phyloP scores from a whole-genome alignment of 345 rosid genomes.

The Moricandia arvensis region DNA sequence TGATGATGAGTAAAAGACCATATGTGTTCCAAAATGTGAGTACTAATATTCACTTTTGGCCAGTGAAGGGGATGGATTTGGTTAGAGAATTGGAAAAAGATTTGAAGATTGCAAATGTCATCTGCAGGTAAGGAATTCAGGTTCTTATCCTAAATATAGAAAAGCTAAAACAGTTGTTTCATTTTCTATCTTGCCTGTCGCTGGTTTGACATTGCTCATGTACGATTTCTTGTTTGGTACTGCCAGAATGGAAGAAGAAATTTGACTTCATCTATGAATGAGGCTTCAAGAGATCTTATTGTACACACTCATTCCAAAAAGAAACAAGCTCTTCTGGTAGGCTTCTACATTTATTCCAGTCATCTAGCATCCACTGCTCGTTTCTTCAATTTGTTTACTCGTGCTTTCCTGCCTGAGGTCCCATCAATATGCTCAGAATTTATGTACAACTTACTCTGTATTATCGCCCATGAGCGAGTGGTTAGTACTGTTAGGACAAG shows the following conservation, averaged over 20 bases:
- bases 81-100: slow-evolving; percentile 97
- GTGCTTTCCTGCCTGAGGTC: background rate
- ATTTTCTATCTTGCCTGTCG: slow-evolving; percentile 6
- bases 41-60: slow-evolving; percentile 48
- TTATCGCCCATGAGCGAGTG: background rate
- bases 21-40: background rate
- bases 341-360: slow-evolving; percentile 19
- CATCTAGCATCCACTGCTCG: background rate
- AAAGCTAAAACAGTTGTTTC: background rate
- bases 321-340: slow-evolving; percentile 96
- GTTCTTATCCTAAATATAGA: background rate
- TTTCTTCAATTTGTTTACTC: background rate
- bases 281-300: slow-evolving; percentile 95
- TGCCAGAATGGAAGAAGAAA: slow-evolving; percentile 95
- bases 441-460: slow-evolving; percentile 7
- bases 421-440: background rate
- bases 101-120: slow-evolving; percentile 92
- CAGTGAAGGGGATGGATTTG: slow-evolving; percentile 99
- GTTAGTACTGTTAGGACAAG: background rate
- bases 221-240: slow-evolving; percentile 10
- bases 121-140: slow-evolving; percentile 67
- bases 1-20: background rate
- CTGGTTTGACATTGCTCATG: slow-evolving; percentile 24
- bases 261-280: slow-evolving; percentile 83
- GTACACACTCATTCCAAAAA: slow-evolving; percentile 86